Evolutionary conservation across 441 rosid species (phyloP), one percentile per base, ranked within the genome.

Genomic region (Rhodomyrtus psidioides): DNA sequence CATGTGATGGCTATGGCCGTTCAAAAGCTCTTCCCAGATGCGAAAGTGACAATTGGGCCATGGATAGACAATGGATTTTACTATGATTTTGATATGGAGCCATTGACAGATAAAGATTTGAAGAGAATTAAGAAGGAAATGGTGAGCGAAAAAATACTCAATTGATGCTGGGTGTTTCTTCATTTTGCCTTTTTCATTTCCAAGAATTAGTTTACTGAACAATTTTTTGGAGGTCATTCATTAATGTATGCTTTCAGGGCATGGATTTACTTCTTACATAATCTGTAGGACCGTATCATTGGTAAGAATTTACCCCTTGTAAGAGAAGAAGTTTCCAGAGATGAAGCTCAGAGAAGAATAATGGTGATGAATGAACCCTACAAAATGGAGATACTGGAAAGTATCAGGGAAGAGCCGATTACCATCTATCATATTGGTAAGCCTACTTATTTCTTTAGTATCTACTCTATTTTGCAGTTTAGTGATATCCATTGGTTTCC

Each of bases 1-100:
- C 99, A 97, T 92, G 98, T 97, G 79, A 95, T 97, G 99, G 99
- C 98, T 39, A 97, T 97, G 99, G 98, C 99, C 59, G 98, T 96
- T 90, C 99, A 97, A 88, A 97, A 90, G 93, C 92, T 97, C 83
- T 94, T 86, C 87, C 97, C 98, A 3, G 91, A 94, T 87, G 98
- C 98, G 9, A 97, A 97, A 93, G 99, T 97, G 82, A 95, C 98
- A 0, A 94, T 97, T 87, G 99, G 99, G 39, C 98, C 99, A 3
- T 97, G 99, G 99, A 96, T 97, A 82, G 98, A 96, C n/a, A 95
- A 92, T 42, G 98, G 99, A 44, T 97, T 97, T 87, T 97, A 96
- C 81, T 96, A 97, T 51, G 99, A 97, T 90, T 97, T 96, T 56
- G 99, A 97, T 88, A 93, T 94, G 95, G 95, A 95, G 91, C 94